Percentiles rank a stretch among this genome's conserved stretches.
phyloP scores from a whole-genome alignment of 169 alveolate species.

The Plasmodium falciparum region DNA sequence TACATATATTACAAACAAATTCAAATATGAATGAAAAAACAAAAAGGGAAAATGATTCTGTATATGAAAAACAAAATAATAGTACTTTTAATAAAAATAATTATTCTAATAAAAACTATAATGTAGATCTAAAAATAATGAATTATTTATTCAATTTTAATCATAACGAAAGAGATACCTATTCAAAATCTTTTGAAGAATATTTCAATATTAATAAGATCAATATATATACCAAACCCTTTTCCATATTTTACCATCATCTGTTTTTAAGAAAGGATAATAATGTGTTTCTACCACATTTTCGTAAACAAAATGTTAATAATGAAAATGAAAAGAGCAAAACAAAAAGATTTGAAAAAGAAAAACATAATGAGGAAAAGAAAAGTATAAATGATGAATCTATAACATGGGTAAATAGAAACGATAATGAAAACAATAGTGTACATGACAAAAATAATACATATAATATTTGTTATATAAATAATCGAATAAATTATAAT shows the following conservation, averaged over 20 bases:
- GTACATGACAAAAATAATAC: neutral
- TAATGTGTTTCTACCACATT: slow-evolving; percentile 26
- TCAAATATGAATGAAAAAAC: neutral
- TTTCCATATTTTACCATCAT: slow-evolving; percentile 32
- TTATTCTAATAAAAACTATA: neutral
- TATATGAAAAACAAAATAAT: neutral
- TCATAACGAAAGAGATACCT: slow-evolving; percentile 46
- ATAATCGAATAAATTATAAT: neutral
- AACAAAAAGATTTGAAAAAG: neutral
- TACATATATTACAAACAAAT: neutral
- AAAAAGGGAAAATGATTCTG: too few relatives aligned
- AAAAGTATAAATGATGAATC: neutral
- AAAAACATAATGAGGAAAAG: neutral
- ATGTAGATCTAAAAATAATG: slow-evolving; percentile 16
- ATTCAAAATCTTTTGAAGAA: slow-evolving; percentile 72
- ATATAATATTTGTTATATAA: neutral
- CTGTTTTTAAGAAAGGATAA: slow-evolving; percentile 38
- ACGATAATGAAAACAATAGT: neutral
- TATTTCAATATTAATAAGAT: slow-evolving; percentile 58
- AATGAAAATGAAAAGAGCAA: neutral
- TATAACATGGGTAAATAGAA: neutral
- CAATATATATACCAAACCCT: slow-evolving; percentile 59
- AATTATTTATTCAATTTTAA: slow-evolving; percentile 51
- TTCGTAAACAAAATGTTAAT: neutral
- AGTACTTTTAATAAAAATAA: neutral